Evolutionary conservation across 306 rosid genomes (phyloP).

Genomic region (Castanea sativa): DNA sequence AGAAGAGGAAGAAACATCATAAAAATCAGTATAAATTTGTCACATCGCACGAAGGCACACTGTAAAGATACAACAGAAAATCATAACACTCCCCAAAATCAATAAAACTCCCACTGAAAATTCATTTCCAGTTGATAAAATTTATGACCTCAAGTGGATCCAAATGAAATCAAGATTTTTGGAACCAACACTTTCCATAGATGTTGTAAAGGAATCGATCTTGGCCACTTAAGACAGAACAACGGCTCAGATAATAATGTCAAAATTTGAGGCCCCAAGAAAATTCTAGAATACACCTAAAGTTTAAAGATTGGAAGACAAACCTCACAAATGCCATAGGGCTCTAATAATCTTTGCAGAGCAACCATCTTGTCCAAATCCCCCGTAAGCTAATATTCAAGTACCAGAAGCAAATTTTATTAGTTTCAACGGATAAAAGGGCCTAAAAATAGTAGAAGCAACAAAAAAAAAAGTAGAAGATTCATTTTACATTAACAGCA

Average conservation of each 20-base stretch:
- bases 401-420: slow-evolving; percentile 11
- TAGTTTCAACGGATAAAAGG: slow-evolving; percentile 17
- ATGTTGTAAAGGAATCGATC: background rate
- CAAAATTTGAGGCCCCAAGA: background rate
- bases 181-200: background rate
- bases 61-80: background rate
- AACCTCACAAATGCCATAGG: slow-evolving; percentile 90
- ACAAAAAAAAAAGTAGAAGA: background rate
- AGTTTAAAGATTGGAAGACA: slow-evolving; percentile 26
- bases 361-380: slow-evolving; percentile 91
- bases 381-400: slow-evolving; percentile 63
- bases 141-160: background rate
- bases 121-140: background rate
- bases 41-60: background rate
- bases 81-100: background rate
- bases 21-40: background rate
- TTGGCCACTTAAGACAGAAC: slow-evolving; percentile 3
- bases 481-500: background rate
- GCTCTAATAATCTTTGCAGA: slow-evolving; percentile 77
- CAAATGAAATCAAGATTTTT: background rate
- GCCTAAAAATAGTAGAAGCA: background rate
- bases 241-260: background rate
- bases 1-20: background rate
- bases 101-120: background rate
- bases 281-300: slow-evolving; percentile 13